phyloP scores from a whole-genome alignment of 805 yeast genomes.

The Millerozyma miso region DNA sequence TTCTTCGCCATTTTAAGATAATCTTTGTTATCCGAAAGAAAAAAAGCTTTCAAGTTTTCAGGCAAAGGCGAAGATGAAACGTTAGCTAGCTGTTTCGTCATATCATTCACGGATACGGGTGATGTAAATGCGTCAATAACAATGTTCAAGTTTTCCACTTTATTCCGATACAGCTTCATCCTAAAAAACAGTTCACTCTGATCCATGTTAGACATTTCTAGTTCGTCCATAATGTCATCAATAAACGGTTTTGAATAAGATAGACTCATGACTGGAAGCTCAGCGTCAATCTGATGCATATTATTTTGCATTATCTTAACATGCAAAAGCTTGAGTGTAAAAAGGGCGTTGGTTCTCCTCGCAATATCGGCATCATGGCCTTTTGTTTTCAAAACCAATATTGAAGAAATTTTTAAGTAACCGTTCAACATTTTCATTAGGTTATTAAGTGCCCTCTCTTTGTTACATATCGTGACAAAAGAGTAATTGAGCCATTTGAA shows the following conservation, averaged over 20 bases:
- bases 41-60: neutral
- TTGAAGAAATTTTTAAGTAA: constrained; percentile 16
- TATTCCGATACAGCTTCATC: neutral
- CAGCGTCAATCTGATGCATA: neutral
- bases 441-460: constrained; percentile 17
- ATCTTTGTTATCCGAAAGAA: neutral
- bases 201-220: neutral
- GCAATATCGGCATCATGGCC: neutral
- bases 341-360: neutral
- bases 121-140: neutral
- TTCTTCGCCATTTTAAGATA: neutral
- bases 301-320: neutral
- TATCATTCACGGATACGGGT: neutral
- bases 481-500: constrained; percentile 18
- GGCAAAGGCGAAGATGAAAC: neutral
- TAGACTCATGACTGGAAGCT: neutral
- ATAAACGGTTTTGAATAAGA: neutral
- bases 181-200: neutral
- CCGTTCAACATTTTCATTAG: constrained; percentile 22
- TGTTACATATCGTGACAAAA: constrained; percentile 3
- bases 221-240: neutral
- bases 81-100: neutral
- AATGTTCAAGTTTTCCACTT: neutral
- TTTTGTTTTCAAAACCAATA: constrained; percentile 7
- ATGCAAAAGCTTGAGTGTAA: neutral